Evolutionary conservation across 169 alveolate species (phyloP), one percentile per base, ranked within the genome.

Genomic region (Theileria parva): DNA sequence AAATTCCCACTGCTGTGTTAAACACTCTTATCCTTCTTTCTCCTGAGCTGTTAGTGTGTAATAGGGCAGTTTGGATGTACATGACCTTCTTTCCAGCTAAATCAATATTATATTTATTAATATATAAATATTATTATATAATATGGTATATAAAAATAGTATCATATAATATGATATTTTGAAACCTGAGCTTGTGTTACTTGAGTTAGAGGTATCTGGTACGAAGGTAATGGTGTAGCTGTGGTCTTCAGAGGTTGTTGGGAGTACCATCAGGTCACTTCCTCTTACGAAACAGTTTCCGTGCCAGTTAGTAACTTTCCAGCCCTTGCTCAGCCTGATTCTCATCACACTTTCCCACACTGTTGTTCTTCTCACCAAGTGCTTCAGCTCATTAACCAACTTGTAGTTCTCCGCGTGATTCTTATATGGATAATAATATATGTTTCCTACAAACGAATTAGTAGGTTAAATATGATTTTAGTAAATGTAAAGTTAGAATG

Each of bases 291-390:
- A 93, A 85, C 95, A 94, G 86, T 98, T 95, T 17, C 99, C 99
- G 83, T 89, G 93, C 86, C 96, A 93, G 60, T 95, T 87, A 37
- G 96, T 87, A 50, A 96, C 91, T 81, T 93, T 94, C 97, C 98
- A 98, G 4, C 99, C 99, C 34, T 93, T 79, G 48, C 99, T 95
- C 28, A 94, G 94, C 50, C 99, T 93, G 32, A 97, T 88, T 77
- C 99, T 93, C 97, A 97, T 95, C 39, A 97, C 99, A 0, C 99
- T 96, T 84, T 98, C 99, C 99, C 99, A 98, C 12, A 95, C 95
- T 50, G 94, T 93, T 57, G 85, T 92, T 50, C 97, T 88, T 4
- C 95, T 93, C 78, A 96, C 85, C 51, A 94, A 91, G 68, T 90
- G 95, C 72, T 88, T 77, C 44, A 96, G 86, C 80, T 96, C 99